Evolutionary conservation across 257 asterid species (phyloP).

Genomic region (Plantago elongata): DNA sequence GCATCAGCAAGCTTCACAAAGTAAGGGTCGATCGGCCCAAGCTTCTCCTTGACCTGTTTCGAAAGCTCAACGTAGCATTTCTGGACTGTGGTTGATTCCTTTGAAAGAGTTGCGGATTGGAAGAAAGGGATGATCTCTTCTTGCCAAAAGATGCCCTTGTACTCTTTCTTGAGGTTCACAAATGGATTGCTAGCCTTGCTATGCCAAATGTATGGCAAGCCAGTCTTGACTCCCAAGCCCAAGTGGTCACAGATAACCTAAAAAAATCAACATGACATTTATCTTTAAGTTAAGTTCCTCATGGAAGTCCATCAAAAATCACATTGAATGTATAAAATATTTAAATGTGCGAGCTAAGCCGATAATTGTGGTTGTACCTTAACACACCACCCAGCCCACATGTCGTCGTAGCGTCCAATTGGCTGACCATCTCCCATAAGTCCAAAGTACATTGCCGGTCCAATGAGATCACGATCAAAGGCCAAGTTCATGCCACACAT

Average conservation of each 20-base stretch:
- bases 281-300: neutral
- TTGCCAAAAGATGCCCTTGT: conserved; percentile 72
- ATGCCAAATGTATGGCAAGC: conserved; percentile 62
- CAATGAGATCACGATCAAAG: conserved; percentile 58
- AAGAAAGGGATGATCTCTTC: conserved; percentile 63
- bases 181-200: conserved; percentile 73
- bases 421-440: conserved; percentile 83
- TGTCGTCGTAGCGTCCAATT: conserved; percentile 63
- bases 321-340: too few relatives aligned
- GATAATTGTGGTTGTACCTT: conserved; percentile 35
- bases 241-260: conserved; percentile 63
- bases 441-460: conserved; percentile 72
- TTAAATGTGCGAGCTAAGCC: neutral
- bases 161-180: conserved; percentile 61
- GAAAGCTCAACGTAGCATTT: conserved; percentile 56
- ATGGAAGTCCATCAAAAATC: neutral
- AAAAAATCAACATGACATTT: neutral
- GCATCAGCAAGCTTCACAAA: conserved; percentile 57
- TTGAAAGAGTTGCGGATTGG: conserved; percentile 39
- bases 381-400: conserved; percentile 80
- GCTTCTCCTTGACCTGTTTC: conserved; percentile 53
- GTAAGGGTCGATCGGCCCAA: conserved; percentile 51
- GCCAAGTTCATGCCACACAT: conserved; percentile 75
- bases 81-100: conserved; percentile 46
- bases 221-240: conserved; percentile 47